A percentile compares a stretch with the other conserved stretches of the same genome.
phyloP scores from a whole-genome alignment of 2,329 filamentous ascomycete genomes.

The Trichoderma guizhouense region DNA sequence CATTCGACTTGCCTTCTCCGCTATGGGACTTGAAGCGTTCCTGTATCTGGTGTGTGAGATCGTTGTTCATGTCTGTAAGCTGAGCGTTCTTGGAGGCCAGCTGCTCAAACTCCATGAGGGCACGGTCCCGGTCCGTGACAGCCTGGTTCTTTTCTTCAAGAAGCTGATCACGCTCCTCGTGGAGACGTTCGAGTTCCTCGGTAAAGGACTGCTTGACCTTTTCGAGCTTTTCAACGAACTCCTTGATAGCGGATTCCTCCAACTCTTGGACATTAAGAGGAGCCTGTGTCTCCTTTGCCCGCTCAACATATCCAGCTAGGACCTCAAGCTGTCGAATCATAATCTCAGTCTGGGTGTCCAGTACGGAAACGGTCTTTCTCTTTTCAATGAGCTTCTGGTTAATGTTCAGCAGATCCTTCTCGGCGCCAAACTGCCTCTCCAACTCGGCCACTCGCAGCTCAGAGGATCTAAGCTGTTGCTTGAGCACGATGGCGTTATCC shows the following conservation, averaged over 20 bases:
- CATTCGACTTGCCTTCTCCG: constrained; percentile 49
- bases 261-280: constrained; percentile 77
- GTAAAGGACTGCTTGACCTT: constrained; percentile 59
- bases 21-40: constrained; percentile 83
- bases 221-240: constrained; percentile 74
- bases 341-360: constrained; percentile 93
- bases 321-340: constrained; percentile 90
- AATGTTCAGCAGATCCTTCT: constrained; percentile 67
- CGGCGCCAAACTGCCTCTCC: constrained; percentile 68
- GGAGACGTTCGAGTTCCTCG: constrained; percentile 55
- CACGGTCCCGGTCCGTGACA: constrained; percentile 83
- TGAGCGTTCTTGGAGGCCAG: constrained; percentile 92
- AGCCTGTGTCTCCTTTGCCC: constrained; percentile 76
- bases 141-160: constrained; percentile 81
- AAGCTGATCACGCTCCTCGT: constrained; percentile 73
- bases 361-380: constrained; percentile 87
- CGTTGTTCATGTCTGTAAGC: constrained; percentile 91
- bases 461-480: constrained; percentile 73
- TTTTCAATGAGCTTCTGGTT: constrained; percentile 90
- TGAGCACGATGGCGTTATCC: constrained; percentile 65
- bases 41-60: constrained; percentile 90
- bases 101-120: constrained; percentile 92
- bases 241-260: constrained; percentile 87
- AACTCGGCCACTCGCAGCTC: constrained; percentile 85
- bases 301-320: constrained; percentile 81